Base-by-base conservation (phyloP, 2,329 filamentous ascomycete genomes). In the Fusarium sp. region DNA sequence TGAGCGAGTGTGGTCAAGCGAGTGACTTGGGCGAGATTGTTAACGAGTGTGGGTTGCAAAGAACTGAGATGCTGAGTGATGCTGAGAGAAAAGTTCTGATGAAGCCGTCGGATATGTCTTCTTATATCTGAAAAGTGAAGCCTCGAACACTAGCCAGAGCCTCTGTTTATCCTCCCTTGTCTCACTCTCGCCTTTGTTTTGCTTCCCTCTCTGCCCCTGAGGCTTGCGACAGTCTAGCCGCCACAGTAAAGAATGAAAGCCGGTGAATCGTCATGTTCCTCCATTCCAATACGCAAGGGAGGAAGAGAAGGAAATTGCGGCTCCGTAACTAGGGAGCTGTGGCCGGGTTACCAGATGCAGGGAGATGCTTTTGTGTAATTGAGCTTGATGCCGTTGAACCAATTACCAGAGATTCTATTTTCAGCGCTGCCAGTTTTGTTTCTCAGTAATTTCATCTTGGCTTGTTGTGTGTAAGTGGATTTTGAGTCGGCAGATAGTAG, bases 21-120 rank as follows among this genome's bases (percentile, higher is more conserved):
- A 76, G 71, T 70, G 75, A 75, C 73, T 75, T 47, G 61, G 67
- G 73, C 65, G 65, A 70, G 64, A 48, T 61, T 69, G 40, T 55
- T 59, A 68, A 70, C 48, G 70, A 73, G 61, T 44, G 70, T 68
- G 58, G n/a, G 30, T 51, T 61, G 32, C 57, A 60, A 65, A 45
- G 20, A 62, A 53, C 44, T 49, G 69, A 32, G 45, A 58, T 37
- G 57, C 47, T 67, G 63, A 59, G 61, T 47, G 65, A 53, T 71
- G 29, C 32, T 40, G 42, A 49, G 57, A 46, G 25, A 37, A 24
- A 51, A 14, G 41, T 4, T 2, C n/a, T n/a, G 22, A 16, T 37
- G 12, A 14, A 48, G 53, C 6, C 20, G 61, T 56, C 56, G 61
- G 57, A 40, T 20, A 59, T 34, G 69, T 52, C 64, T 51, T 69